These are phyloP conservation scores for Mortierella sp. DNA, from an alignment of 371 early-diverging fungal genomes.

Conservation along the genomic window DNA sequence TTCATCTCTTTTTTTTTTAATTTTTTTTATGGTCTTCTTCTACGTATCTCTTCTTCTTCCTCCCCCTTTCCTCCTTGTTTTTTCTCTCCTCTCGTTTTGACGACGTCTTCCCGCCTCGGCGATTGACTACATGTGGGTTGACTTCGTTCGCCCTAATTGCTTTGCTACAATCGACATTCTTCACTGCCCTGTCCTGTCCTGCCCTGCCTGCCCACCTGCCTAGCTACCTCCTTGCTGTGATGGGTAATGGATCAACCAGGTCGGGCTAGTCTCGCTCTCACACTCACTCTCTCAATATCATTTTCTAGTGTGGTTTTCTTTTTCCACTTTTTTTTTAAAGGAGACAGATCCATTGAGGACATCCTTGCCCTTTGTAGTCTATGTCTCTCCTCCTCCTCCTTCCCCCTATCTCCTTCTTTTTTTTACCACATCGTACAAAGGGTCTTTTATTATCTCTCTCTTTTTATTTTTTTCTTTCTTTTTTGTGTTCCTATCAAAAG, in stretches of 20 bases:
- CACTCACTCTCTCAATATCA: no score
- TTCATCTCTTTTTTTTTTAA: background rate
- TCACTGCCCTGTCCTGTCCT: background rate
- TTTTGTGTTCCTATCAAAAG: background rate
- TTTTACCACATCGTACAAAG: background rate
- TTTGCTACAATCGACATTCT: background rate
- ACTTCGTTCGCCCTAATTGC: background rate
- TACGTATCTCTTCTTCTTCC: background rate
- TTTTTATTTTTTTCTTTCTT: no score
- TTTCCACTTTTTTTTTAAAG: background rate
- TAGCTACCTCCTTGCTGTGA: background rate
- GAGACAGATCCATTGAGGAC: background rate
- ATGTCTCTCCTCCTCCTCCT: background rate
- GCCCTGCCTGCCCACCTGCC: no score
- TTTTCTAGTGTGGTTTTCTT: background rate
- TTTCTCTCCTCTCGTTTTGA: background rate
- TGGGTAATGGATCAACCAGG: background rate
- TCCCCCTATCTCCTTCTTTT: background rate
- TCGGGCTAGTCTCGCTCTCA: background rate
- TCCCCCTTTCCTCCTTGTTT: background rate
- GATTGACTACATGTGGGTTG: background rate
- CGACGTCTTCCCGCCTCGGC: background rate
- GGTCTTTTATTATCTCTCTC: no score
- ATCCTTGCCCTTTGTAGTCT: background rate
- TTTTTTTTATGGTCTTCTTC: no score